Percentiles rank a stretch among this genome's conserved stretches.
Evolutionary conservation across 257 asterid genomes (phyloP).

Genomic region (Scutellaria minor): DNA sequence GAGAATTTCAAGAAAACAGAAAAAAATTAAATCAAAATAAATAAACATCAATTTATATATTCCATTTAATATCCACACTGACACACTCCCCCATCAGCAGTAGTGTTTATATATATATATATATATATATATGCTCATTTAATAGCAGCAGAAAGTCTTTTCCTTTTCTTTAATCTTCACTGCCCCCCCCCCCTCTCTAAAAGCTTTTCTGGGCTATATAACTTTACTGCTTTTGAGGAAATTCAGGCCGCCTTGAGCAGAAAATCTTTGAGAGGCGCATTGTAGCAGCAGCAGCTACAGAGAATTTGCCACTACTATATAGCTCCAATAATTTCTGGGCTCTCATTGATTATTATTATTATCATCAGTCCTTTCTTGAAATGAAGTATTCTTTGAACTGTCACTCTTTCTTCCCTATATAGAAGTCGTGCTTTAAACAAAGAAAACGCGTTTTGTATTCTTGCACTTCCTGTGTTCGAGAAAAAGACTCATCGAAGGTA

Average conservation of each 20-base stretch:
- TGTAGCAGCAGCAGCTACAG: not conserved
- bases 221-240: constrained; percentile 44
- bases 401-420: constrained; percentile 7
- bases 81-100: constrained; percentile 33
- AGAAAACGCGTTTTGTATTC: not conserved
- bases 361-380: not conserved
- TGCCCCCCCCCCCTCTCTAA: constrained; percentile 16
- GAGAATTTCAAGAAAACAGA: not conserved
- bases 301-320: constrained; percentile 10
- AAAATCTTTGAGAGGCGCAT: constrained; percentile 32
- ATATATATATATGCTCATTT: constrained; percentile 21
- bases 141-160: constrained; percentile 46
- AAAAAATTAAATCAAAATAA: not conserved
- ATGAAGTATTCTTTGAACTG: constrained; percentile 28
- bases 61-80: constrained; percentile 22
- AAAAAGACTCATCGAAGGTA: constrained; percentile 42
- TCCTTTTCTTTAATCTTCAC: constrained; percentile 21
- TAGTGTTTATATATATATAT: constrained; percentile 8
- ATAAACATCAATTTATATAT: not conserved
- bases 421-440: not conserved
- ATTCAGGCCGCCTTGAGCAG: constrained; percentile 45
- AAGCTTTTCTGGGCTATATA: constrained; percentile 3
- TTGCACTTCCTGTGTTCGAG: constrained; percentile 27
- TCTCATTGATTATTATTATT: constrained; percentile 22
- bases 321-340: constrained; percentile 39